Conservation (phyloP, 345 rosid genomes). For the Streptanthus diversifolius region DNA sequence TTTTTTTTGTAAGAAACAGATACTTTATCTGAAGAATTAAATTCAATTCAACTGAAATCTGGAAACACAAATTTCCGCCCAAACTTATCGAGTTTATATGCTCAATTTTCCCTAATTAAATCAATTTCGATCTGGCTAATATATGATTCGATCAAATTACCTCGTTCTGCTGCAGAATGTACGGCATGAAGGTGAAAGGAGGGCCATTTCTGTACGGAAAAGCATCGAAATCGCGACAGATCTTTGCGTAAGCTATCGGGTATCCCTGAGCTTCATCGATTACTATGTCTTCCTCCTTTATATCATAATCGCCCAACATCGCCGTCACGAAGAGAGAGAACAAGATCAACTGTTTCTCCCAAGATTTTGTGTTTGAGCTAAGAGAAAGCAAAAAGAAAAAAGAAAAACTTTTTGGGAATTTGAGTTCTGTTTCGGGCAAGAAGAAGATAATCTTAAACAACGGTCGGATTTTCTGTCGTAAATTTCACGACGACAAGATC, state of each 20-base stretch:
- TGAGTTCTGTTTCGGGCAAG: conserved; percentile 35
- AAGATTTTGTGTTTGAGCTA: background rate
- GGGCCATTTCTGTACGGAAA: conserved; percentile 55
- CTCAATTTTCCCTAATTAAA: background rate
- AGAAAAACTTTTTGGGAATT: background rate
- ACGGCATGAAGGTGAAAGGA: conserved; percentile 72
- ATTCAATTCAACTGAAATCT: too few relatives aligned
- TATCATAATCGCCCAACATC: conserved; percentile 41
- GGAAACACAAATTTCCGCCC: background rate
- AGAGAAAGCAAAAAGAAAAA: background rate
- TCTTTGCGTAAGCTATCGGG: conserved; percentile 71
- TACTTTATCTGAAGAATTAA: too few relatives aligned
- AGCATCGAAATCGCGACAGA: conserved; percentile 48
- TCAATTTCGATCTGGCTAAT: background rate
- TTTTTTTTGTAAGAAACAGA: too few relatives aligned
- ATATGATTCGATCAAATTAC: conserved; percentile 30
- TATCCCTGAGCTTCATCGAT: conserved; percentile 68
- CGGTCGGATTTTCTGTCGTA: conserved; percentile 35
- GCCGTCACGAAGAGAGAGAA: conserved; percentile 13
- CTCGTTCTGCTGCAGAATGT: conserved; percentile 54
- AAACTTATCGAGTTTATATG: background rate
- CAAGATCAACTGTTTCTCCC: background rate
- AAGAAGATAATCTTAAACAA: conserved; percentile 34
- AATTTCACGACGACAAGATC: background rate
- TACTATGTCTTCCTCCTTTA: conserved; percentile 54